Evolutionary conservation across 176 grass and related monocot species (phyloP).

Genomic region (bread wheat (Triticum aestivum)): IWGSC_CS_RefSeq_v2.1 NC_057800.1:25603969-25604468

Average conservation of each 20-base stretch:
- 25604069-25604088: neutral
- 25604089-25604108: neutral
- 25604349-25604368: conserved; percentile 52
- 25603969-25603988: neutral
- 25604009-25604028: neutral
- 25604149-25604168: neutral
- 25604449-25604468: neutral
- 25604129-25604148: neutral
- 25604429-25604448: neutral
- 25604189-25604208: neutral
- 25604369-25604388: neutral
- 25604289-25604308: conserved; percentile 9
- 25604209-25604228: neutral
- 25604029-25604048: neutral
- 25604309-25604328: conserved; percentile 69
- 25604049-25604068: neutral
- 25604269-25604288: conserved; percentile 38
- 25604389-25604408: neutral
- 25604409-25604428: neutral
- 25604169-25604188: neutral
- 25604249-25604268: conserved; percentile 43
- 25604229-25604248: neutral
- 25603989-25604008: neutral
- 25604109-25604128: neutral
- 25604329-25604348: neutral